Conservation (phyloP, 2,329 filamentous ascomycete species). For the Monilinia laxa region DNA sequence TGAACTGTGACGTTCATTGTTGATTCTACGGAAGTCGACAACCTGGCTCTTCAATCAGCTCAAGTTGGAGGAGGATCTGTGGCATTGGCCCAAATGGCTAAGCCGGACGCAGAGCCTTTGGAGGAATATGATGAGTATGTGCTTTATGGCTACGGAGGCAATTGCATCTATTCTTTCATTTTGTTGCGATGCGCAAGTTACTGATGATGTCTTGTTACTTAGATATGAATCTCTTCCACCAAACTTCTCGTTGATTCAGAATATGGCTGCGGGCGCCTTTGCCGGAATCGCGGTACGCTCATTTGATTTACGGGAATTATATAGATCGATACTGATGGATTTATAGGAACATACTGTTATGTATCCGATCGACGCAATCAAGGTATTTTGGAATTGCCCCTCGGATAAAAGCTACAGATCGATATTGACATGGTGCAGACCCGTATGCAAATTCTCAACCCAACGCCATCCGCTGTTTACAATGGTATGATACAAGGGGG, state of each 20-base stretch:
- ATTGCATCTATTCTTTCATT: conserved; percentile 17
- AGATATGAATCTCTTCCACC: conserved; percentile 91
- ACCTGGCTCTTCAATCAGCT: conserved; percentile 60
- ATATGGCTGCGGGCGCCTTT: conserved; percentile 95
- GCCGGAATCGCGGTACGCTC: conserved; percentile 57
- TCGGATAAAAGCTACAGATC: neutral
- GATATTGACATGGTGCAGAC: conserved; percentile 58
- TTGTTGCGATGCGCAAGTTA: conserved; percentile 18
- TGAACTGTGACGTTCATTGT: conserved; percentile 7
- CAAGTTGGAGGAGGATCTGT: conserved; percentile 62
- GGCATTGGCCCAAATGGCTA: conserved; percentile 69
- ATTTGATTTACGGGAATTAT: conserved; percentile 20
- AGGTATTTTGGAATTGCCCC: conserved; percentile 56
- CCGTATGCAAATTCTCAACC: conserved; percentile 94
- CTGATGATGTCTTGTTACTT: conserved; percentile 31
- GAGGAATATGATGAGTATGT: conserved; percentile 65
- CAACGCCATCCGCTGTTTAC: conserved; percentile 76
- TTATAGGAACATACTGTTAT: conserved; percentile 92
- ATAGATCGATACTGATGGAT: conserved; percentile 30
- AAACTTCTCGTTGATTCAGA: conserved; percentile 90
- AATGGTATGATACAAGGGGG: conserved; percentile 89
- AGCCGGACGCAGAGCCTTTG: conserved; percentile 61
- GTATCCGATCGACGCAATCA: conserved; percentile 97
- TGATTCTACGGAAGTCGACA: conserved; percentile 45
- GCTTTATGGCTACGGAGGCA: conserved; percentile 19